Evolutionary conservation across 2,329 filamentous ascomycete genomes (phyloP).

Genomic region (Arthroderma sp.): DNA sequence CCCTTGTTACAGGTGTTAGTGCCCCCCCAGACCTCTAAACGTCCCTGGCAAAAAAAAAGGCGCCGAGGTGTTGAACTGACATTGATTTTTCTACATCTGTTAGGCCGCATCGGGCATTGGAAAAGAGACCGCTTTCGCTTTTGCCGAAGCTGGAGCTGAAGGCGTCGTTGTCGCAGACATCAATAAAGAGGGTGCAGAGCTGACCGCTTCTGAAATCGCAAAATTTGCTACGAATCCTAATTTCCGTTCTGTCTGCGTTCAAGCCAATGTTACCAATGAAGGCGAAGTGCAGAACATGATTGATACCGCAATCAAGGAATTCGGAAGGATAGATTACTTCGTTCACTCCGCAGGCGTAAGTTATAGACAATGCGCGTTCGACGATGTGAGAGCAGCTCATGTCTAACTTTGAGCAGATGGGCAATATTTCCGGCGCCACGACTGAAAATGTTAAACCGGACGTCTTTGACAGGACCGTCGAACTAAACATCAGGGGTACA

Average conservation of each 20-base stretch:
- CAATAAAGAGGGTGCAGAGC: conserved; percentile 10
- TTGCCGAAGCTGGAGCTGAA: conserved; percentile 12
- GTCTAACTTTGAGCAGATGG: too few species aligned
- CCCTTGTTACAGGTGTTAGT: too few species aligned
- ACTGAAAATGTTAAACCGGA: too few species aligned
- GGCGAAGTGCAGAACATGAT: conserved; percentile 16
- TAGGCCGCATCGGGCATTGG: not conserved
- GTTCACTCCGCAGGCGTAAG: conserved; percentile 15
- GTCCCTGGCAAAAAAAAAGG: too few species aligned
- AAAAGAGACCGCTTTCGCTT: conserved; percentile 2
- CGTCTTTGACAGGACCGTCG: too few species aligned
- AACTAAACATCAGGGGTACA: conserved; percentile 28
- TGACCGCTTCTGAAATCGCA: conserved; percentile 15
- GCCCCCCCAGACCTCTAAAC: too few species aligned
- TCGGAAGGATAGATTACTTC: conserved; percentile 17
- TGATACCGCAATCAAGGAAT: conserved; percentile 8
- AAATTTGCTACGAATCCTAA: conserved; percentile 14
- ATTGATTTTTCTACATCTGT: too few species aligned
- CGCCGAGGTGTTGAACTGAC: too few species aligned
- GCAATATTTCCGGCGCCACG: too few species aligned
- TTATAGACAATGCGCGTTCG: not conserved
- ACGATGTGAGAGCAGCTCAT: too few species aligned
- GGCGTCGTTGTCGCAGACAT: conserved; percentile 18
- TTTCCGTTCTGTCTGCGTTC: conserved; percentile 13
- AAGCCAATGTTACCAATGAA: conserved; percentile 16